phyloP scores from a whole-genome alignment of 2,329 filamentous ascomycete genomes.

The Fonsecaea multimorphosa region DNA sequence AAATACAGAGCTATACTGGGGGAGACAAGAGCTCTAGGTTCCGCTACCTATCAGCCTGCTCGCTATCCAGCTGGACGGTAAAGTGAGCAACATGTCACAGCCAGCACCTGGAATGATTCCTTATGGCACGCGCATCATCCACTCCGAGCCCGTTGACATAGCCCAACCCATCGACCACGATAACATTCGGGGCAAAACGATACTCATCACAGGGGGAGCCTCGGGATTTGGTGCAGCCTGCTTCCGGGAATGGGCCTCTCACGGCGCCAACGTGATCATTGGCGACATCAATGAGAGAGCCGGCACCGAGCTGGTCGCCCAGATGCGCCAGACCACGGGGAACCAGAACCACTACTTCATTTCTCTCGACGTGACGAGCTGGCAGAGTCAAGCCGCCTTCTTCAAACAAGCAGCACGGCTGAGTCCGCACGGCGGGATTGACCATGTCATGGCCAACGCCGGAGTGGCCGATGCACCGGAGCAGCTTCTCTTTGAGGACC shows the following conservation, averaged over 20 bases:
- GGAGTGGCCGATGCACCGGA: slow-evolving; percentile 60
- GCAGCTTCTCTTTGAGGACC: slow-evolving; percentile 54
- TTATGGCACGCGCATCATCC: slow-evolving; percentile 22
- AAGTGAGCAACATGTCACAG: neutral
- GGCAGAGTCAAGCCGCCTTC: slow-evolving; percentile 67
- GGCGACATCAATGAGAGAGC: slow-evolving; percentile 65
- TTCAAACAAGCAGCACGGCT: slow-evolving; percentile 65
- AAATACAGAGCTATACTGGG: neutral
- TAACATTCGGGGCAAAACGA: slow-evolving; percentile 54
- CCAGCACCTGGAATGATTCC: slow-evolving; percentile 15
- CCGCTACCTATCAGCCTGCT: neutral
- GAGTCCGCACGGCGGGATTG: slow-evolving; percentile 63
- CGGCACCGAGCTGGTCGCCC: slow-evolving; percentile 62
- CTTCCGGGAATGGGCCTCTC: slow-evolving; percentile 59
- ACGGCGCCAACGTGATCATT: slow-evolving; percentile 66
- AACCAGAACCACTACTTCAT: slow-evolving; percentile 65
- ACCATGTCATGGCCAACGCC: slow-evolving; percentile 71
- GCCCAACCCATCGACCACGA: slow-evolving; percentile 21
- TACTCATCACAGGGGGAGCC: slow-evolving; percentile 69
- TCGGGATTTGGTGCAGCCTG: slow-evolving; percentile 66
- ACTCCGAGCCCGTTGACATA: slow-evolving; percentile 29
- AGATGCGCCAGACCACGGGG: slow-evolving; percentile 63
- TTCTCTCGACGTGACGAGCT: slow-evolving; percentile 64
- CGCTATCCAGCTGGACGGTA: neutral
- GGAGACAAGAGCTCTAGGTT: neutral